Conservation (phyloP, 2,329 filamentous ascomycete genomes). For the Aspergillus costaricaensis region DNA sequence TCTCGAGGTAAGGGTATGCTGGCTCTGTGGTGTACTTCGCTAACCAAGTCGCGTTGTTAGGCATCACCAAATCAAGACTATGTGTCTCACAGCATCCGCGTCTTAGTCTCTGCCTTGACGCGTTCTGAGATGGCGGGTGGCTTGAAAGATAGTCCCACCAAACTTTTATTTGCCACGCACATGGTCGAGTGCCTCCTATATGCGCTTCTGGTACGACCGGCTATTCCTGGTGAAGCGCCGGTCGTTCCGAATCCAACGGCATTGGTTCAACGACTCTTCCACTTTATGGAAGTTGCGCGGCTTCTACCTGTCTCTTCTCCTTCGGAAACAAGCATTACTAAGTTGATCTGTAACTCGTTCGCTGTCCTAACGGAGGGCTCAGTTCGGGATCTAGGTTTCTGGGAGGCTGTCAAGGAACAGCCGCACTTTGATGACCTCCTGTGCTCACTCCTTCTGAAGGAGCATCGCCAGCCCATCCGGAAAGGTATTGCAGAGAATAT, state of each 20-base stretch:
- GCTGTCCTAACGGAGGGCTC: conserved; percentile 53
- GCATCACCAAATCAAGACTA: conserved; percentile 38
- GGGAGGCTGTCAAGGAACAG: conserved; percentile 46
- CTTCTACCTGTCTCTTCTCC: conserved; percentile 16
- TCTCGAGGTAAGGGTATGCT: conserved; percentile 30
- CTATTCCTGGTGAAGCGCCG: conserved; percentile 27
- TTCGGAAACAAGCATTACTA: conserved; percentile 27
- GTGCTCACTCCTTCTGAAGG: conserved; percentile 46
- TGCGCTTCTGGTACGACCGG: conserved; percentile 50
- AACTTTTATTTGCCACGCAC: conserved; percentile 53
- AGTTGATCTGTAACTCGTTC: conserved; percentile 48
- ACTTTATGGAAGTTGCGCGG: conserved; percentile 35
- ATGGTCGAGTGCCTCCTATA: conserved; percentile 60
- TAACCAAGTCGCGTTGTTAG: conserved; percentile 25
- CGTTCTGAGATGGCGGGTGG: conserved; percentile 56
- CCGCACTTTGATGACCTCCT: conserved; percentile 42
- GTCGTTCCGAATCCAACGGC: conserved; percentile 38
- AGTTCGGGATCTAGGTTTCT: conserved; percentile 49
- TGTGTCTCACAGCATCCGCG: conserved; percentile 49
- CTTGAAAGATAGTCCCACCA: conserved; percentile 48
- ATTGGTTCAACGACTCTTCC: conserved; percentile 40
- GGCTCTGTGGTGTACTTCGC: not conserved
- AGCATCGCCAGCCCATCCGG: conserved; percentile 43
- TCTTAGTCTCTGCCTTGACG: conserved; percentile 63
- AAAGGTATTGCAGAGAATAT: conserved; percentile 44